phyloP scores from a whole-genome alignment of 1,284 basidiomycete genomes.

The Puccinia triticina region DNA sequence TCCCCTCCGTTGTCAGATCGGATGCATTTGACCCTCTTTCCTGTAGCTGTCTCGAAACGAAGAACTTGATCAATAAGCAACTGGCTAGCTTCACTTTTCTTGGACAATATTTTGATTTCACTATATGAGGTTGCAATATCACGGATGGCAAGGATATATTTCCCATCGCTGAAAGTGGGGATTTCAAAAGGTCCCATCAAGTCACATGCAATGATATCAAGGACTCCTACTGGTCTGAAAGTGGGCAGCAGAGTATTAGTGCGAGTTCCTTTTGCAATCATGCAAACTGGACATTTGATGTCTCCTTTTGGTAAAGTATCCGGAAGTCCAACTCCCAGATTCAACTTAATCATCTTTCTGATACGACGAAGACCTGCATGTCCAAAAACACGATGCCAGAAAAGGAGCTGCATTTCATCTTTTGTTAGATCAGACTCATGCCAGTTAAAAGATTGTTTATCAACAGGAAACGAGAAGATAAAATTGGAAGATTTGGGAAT shows the following conservation, averaged over 20 bases:
- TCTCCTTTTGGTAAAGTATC: too few species aligned
- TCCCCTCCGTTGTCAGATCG: constrained; percentile 25
- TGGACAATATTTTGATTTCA: background rate
- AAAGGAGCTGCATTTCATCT: constrained; percentile 7
- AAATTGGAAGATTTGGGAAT: background rate
- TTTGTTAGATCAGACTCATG: background rate
- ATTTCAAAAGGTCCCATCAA: constrained; percentile 11
- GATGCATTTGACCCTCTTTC: constrained; percentile 2
- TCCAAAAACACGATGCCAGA: background rate
- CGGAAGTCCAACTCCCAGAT: background rate
- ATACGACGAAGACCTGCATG: constrained; percentile 17
- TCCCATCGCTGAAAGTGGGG: background rate
- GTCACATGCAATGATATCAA: constrained; percentile 1
- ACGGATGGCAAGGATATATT: background rate
- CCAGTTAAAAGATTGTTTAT: background rate
- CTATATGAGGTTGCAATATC: background rate
- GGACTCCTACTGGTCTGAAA: background rate
- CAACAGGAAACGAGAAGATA: background rate
- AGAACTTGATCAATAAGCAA: background rate
- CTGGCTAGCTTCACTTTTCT: background rate
- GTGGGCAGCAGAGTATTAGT: background rate
- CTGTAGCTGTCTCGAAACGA: constrained; percentile 9
- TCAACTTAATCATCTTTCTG: background rate
- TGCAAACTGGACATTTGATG: too few species aligned
- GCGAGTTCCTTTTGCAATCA: background rate